phyloP scores from a whole-genome alignment of 2,329 filamentous ascomycete species.

The Zalaria sp. region DNA sequence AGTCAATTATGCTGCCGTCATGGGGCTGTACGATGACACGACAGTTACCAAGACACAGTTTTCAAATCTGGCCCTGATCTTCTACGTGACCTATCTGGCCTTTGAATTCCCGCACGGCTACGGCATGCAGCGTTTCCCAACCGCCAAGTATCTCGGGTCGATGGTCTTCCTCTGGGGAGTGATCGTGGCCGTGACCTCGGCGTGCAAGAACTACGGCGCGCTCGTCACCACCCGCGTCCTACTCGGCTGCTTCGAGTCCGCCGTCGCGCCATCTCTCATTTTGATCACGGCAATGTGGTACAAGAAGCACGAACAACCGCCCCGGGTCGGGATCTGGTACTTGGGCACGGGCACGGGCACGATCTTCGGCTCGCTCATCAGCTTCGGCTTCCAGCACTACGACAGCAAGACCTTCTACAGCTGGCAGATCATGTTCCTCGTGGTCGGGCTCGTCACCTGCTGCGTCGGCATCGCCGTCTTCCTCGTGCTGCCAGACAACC shows the following conservation, averaged over 20 bases:
- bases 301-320: slow-evolving; percentile 37
- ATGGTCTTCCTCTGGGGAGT: slow-evolving; percentile 32
- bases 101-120: slow-evolving; percentile 29
- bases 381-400: slow-evolving; percentile 41
- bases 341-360: slow-evolving; percentile 45
- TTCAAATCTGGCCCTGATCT: slow-evolving; percentile 17
- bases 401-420: slow-evolving; percentile 20
- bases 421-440: slow-evolving; percentile 40
- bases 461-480: slow-evolving; percentile 19
- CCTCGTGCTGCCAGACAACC: slow-evolving; percentile 16
- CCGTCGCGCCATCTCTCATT: slow-evolving; percentile 40
- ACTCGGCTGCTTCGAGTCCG: slow-evolving; percentile 40
- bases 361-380: slow-evolving; percentile 41
- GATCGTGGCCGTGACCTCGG: slow-evolving; percentile 33
- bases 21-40: slow-evolving; percentile 24
- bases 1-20: slow-evolving; percentile 27
- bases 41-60: slow-evolving; percentile 21
- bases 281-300: slow-evolving; percentile 30
- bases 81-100: slow-evolving; percentile 24
- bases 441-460: slow-evolving; percentile 30
- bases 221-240: slow-evolving; percentile 36
- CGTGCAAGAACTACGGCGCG: slow-evolving; percentile 35
- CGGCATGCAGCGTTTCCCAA: slow-evolving; percentile 39
- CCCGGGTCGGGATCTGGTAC: slow-evolving; percentile 54
- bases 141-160: slow-evolving; percentile 37